Percentiles rank a stretch among this genome's conserved stretches.
phyloP scores from a whole-genome alignment of 1,139 yeast species.

The Kluyveromyces sp. region DNA sequence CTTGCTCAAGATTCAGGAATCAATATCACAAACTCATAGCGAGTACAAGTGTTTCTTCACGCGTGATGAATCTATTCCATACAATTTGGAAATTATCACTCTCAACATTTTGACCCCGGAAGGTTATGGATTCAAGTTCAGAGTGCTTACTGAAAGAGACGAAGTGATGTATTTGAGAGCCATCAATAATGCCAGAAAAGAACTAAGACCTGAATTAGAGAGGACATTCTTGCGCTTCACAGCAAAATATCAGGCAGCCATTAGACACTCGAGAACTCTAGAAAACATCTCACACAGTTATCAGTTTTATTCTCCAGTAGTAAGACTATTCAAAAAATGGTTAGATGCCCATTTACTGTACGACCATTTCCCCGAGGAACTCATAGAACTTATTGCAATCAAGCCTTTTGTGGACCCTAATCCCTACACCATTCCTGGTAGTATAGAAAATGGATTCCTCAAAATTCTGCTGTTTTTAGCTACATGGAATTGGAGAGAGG shows the following conservation, averaged over 20 bases:
- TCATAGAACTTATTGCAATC: conserved; percentile 73
- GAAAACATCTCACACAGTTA: conserved; percentile 64
- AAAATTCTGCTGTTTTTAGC: conserved; percentile 66
- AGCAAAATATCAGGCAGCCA: conserved; percentile 58
- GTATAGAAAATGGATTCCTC: conserved; percentile 73
- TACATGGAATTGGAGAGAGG: conserved; percentile 92
- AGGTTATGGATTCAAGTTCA: conserved; percentile 74
- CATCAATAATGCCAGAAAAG: conserved; percentile 50
- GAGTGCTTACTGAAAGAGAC: conserved; percentile 76
- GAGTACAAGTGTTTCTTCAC: conserved; percentile 53
- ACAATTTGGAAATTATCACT: conserved; percentile 50
- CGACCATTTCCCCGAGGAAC: conserved; percentile 66
- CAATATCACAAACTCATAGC: conserved; percentile 40
- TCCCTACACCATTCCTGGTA: conserved; percentile 73
- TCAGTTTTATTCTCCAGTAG: conserved; percentile 72
- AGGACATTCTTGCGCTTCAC: conserved; percentile 58
- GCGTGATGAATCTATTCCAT: conserved; percentile 62
- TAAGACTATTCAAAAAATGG: conserved; percentile 84
- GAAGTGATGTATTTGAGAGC: conserved; percentile 67
- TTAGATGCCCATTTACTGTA: conserved; percentile 64
- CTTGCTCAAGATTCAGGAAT: conserved; percentile 62
- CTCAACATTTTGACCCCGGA: conserved; percentile 72
- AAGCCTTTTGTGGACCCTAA: conserved; percentile 83
- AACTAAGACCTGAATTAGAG: conserved; percentile 53
- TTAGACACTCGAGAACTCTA: conserved; percentile 78